These are phyloP conservation scores for Tetragonia tetragonoides DNA, from an alignment of 148 eudicot genomes.

Conservation along the genomic window DNA sequence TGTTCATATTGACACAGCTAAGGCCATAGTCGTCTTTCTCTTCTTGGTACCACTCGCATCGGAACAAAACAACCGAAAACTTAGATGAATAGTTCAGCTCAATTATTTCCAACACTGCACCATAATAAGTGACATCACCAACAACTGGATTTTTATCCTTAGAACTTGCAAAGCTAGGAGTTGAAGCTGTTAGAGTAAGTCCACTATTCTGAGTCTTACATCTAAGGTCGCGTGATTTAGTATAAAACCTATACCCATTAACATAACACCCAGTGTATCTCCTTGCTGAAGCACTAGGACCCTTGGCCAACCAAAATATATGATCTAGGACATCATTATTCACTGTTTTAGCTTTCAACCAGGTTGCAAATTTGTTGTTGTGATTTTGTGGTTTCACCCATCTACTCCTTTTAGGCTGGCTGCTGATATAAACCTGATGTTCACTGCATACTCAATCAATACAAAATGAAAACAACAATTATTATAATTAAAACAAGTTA, in stretches of 20 bases:
- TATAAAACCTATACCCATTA: conserved; percentile 26
- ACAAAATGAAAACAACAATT: not conserved
- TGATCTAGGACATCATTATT: not conserved
- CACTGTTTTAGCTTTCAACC: not conserved
- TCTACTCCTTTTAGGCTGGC: not conserved
- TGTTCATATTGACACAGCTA: conserved; percentile 2
- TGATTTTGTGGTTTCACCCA: not conserved
- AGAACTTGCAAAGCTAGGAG: conserved; percentile 29
- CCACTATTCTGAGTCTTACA: conserved; percentile 27
- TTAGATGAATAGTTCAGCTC: conserved; percentile 22
- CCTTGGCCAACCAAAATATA: conserved; percentile 15
- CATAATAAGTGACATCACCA: conserved; percentile 11
- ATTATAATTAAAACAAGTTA: not conserved
- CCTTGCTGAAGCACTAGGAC: conserved; percentile 8
- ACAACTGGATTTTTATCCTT: conserved; percentile 10
- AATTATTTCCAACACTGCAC: conserved; percentile 15
- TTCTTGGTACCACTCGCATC: conserved; percentile 13
- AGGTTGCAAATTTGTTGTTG: not conserved
- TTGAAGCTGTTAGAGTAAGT: not conserved
- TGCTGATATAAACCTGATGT: not conserved
- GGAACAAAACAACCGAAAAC: conserved; percentile 6
- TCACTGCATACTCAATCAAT: not conserved
- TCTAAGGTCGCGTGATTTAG: conserved; percentile 10
- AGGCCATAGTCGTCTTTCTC: conserved; percentile 6
- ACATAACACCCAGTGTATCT: conserved; percentile 13